Evolutionary conservation across 2,329 filamentous ascomycete species (phyloP).

Genomic region (Madurella mycetomatis): DNA sequence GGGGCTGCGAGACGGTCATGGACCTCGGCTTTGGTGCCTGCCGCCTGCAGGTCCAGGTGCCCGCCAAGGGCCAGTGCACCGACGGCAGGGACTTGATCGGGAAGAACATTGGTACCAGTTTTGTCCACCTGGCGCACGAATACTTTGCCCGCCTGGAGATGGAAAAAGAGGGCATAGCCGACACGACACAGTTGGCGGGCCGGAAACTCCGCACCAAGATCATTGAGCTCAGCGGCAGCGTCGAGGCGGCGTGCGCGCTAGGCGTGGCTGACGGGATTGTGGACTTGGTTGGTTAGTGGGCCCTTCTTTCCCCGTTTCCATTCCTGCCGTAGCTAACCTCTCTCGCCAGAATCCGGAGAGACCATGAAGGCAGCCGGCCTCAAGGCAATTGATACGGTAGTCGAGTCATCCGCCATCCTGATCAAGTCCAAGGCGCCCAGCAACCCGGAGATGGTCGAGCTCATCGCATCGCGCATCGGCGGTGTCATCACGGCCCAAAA

Average conservation of each 20-base stretch:
- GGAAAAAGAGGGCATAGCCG: constrained; percentile 39
- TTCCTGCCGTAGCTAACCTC: neutral
- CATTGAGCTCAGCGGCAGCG: constrained; percentile 91
- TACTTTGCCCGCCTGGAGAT: constrained; percentile 80
- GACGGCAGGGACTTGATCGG: constrained; percentile 76
- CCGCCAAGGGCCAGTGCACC: constrained; percentile 70
- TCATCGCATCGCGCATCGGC: constrained; percentile 80
- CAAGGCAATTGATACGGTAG: constrained; percentile 89
- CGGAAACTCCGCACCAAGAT: constrained; percentile 75
- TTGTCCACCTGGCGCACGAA: constrained; percentile 74
- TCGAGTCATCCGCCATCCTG: constrained; percentile 81
- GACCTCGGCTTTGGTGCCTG: constrained; percentile 88
- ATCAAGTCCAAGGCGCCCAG: constrained; percentile 85
- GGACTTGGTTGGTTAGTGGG: constrained; percentile 79
- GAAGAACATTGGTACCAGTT: constrained; percentile 93
- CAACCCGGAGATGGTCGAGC: constrained; percentile 72
- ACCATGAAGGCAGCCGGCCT: constrained; percentile 96
- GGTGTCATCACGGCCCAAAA: constrained; percentile 94
- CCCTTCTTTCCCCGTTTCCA: constrained; percentile 1
- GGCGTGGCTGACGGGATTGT: constrained; percentile 97
- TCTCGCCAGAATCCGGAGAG: constrained; percentile 77
- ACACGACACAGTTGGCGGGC: constrained; percentile 32
- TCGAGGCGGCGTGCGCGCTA: constrained; percentile 92
- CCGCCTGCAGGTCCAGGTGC: constrained; percentile 95
- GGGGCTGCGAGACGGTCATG: constrained; percentile 77